Percentiles rank a stretch among this genome's conserved stretches.
These are phyloP conservation scores for Metschnikowia arizonensis DNA, from an alignment of 805 yeast genomes.

Conservation along the genomic window DNA sequence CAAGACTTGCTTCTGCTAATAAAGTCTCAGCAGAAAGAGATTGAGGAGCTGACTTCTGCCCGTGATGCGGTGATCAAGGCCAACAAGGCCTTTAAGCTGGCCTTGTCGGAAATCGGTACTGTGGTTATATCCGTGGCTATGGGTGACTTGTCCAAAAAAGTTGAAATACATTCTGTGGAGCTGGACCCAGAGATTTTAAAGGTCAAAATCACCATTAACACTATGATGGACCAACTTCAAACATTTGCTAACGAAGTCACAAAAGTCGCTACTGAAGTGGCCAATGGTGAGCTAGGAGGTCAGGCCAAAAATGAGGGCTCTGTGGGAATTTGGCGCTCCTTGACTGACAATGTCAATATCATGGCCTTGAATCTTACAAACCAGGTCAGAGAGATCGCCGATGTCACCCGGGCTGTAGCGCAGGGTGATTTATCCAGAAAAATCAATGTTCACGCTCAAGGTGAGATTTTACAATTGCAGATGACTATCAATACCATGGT, in stretches of 20 bases:
- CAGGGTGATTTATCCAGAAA: slow-evolving; percentile 78
- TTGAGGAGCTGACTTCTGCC: slow-evolving; percentile 26
- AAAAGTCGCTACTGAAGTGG: slow-evolving; percentile 83
- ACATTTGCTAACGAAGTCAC: slow-evolving; percentile 79
- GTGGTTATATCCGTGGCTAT: slow-evolving; percentile 85
- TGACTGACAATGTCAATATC: slow-evolving; percentile 79
- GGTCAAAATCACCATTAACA: slow-evolving; percentile 76
- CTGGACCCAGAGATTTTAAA: slow-evolving; percentile 74
- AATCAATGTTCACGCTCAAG: slow-evolving; percentile 88
- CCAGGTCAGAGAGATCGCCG: slow-evolving; percentile 75
- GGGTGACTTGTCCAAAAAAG: slow-evolving; percentile 83
- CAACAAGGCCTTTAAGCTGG: slow-evolving; percentile 67
- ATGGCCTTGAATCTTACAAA: slow-evolving; percentile 82
- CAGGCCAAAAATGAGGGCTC: slow-evolving; percentile 83
- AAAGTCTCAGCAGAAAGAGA: slow-evolving; percentile 27
- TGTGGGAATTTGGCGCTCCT: slow-evolving; percentile 82
- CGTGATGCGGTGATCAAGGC: slow-evolving; percentile 43
- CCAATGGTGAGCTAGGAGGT: slow-evolving; percentile 87
- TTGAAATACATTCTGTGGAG: slow-evolving; percentile 65
- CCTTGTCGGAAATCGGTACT: slow-evolving; percentile 74
- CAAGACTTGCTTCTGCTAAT: slow-evolving; percentile 27
- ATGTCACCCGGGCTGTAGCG: slow-evolving; percentile 85
- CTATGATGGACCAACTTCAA: slow-evolving; percentile 85
- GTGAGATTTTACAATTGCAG: slow-evolving; percentile 80
- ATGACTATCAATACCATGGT: slow-evolving; percentile 88